Base-by-base conservation (phyloP, 768 basidiomycete species). In the Mycena chlorophos region DNA sequence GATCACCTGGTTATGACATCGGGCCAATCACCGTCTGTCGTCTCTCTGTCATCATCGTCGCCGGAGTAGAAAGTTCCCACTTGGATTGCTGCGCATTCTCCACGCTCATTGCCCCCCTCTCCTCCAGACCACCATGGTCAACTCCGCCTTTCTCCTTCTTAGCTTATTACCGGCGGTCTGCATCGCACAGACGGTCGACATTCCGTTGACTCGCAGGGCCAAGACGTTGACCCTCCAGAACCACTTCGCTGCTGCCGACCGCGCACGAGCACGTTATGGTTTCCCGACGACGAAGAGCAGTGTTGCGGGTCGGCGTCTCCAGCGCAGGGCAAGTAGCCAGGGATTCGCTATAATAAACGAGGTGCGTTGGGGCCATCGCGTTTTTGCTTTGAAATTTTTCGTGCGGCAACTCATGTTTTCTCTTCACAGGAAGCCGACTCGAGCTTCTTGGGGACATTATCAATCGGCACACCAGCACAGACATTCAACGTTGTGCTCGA, bases 401-500 rank as follows among this genome's bases (percentile, higher is more conserved):
- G 29, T n/a, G n/a, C n/a, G n/a, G n/a, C n/a, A n/a, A n/a, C 17
- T 26, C 29, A 30, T 23, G 29, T 40, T 40, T 5, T 13, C 22
- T 22, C 12, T 47, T 34, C 2, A 12, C 43, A 88, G 86, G 63
- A 73, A 59, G 65, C 61, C 6, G 87, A 88, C 45, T 66, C 80
- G 0, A 83, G 80, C 55, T 89, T 87, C 63, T 78, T 83, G 47
- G 81, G 77, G 0, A 63, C 67, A 12, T 64, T 88, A 1, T 68
- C 58, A 39, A 76, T 88, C 37, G 87, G 87, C 23, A 83, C 85
- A 54, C 87, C 87, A 4, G 66, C 85, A 0, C 91, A 94, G 68
- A 37, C 72, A 1, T 88, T 97, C 67, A 76, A 85, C 46, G 77
- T 96, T 47, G 84, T 97, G 51, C 82, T 98, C 26, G 96, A 98